These are phyloP conservation scores for Spathaspora passalidarum DNA, from an alignment of 805 yeast species.

Conservation along the genomic window DNA sequence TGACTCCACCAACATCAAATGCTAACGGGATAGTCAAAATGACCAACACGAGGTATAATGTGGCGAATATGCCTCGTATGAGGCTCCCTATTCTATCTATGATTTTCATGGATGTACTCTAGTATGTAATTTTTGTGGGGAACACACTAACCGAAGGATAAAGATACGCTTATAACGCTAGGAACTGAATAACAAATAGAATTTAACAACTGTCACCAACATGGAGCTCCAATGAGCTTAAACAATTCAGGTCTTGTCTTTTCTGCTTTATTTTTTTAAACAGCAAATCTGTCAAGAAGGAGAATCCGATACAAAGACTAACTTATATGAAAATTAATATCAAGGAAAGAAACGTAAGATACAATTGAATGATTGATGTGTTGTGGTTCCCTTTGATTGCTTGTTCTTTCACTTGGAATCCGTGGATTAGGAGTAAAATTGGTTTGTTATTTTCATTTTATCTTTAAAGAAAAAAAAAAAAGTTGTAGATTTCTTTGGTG, in stretches of 20 bases:
- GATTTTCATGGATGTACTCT: background rate
- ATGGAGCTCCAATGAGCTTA: too few relatives aligned
- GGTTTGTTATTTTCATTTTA: background rate
- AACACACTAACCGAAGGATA: too few relatives aligned
- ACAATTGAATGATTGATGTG: background rate
- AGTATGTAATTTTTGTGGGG: background rate
- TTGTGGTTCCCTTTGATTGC: background rate
- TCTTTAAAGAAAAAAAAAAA: background rate
- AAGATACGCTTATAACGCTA: too few relatives aligned
- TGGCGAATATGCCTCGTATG: conserved; percentile 9
- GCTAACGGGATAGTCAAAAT: conserved; percentile 86
- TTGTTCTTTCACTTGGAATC: background rate
- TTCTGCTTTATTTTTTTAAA: background rate
- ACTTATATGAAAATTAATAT: background rate
- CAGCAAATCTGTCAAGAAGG: background rate
- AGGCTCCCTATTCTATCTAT: conserved; percentile 6
- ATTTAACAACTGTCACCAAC: too few relatives aligned
- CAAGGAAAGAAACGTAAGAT: background rate
- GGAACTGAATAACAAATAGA: too few relatives aligned
- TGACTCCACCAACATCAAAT: conserved; percentile 88
- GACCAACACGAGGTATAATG: conserved; percentile 61
- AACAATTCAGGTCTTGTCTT: too few relatives aligned
- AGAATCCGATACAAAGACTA: background rate
- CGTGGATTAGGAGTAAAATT: background rate
- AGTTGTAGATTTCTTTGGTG: too few relatives aligned